phyloP scores from a whole-genome alignment of 805 yeast species.

The Nakazawaea ernobii region DNA sequence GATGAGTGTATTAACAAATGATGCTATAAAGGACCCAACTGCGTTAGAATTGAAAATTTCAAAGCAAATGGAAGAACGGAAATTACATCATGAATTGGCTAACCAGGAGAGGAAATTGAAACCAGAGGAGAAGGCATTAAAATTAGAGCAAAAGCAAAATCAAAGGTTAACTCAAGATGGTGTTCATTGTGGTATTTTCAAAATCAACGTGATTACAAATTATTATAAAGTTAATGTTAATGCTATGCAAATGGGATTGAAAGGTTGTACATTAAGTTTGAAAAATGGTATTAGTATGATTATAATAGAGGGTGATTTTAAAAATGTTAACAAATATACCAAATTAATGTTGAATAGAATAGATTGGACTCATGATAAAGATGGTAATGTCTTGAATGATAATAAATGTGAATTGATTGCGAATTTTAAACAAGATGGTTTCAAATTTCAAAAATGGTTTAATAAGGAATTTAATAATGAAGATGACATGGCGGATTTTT shows the following conservation, averaged over 20 bases:
- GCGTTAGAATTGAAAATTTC: conserved; percentile 70
- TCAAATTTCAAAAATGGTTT: conserved; percentile 66
- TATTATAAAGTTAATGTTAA: conserved; percentile 75
- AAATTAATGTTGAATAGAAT: conserved; percentile 57
- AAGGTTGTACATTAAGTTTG: conserved; percentile 54
- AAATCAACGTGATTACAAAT: conserved; percentile 43
- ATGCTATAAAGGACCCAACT: conserved; percentile 86
- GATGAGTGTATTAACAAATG: conserved; percentile 81
- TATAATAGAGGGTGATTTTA: conserved; percentile 70
- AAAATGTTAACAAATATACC: conserved; percentile 55
- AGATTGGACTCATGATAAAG: conserved; percentile 57
- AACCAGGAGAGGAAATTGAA: conserved; percentile 62
- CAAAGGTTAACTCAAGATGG: conserved; percentile 47
- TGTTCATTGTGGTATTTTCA: conserved; percentile 50
- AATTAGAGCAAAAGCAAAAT: conserved; percentile 38
- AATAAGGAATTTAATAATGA: conserved; percentile 46
- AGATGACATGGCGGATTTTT: conserved; percentile 41
- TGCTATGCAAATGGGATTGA: conserved; percentile 64
- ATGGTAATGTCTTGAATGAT: conserved; percentile 19
- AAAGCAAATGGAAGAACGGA: conserved; percentile 61
- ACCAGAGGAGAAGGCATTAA: conserved; percentile 50
- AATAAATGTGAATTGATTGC: conserved; percentile 53
- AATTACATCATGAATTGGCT: conserved; percentile 45
- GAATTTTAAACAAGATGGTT: conserved; percentile 59
- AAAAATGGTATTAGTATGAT: conserved; percentile 46